Base-by-base conservation (phyloP, 2,329 filamentous ascomycete species). In the Cladorrhinum sp. region DNA sequence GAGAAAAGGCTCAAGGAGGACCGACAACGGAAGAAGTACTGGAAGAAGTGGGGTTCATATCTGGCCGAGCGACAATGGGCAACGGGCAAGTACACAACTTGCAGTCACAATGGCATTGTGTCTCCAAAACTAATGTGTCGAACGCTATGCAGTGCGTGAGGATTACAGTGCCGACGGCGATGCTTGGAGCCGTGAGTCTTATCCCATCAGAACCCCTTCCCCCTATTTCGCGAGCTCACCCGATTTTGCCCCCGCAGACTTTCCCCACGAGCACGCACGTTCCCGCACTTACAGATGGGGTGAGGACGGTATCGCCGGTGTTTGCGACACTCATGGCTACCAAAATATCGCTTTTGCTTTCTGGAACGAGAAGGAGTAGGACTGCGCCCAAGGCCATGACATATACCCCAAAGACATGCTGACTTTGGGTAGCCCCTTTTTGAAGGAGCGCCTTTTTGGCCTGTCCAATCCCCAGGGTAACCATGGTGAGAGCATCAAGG, bases 41-140 rank as follows among this genome's bases (percentile, higher is more conserved):
- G 94, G 94, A 98, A 98, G 85, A 92, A 89, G 86, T 97, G 93
- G 92, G 94, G 94, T 59, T 89, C 93, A 23, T 98, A 97, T 72
- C 88, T 96, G 69, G 87, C 93, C 59, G 94, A 98, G 80, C 83
- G 93, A 72, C 93, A 97, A 80, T 97, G 94, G 94, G 92, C 93
- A 61, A 96, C 92, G 68, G 92, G 91, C 90, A 78, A 73, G 84
- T 70, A 60, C 28, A 30, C 10, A 42, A 14, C 6, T 42, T 24
- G 6, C 21, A 18, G 21, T 20, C 20, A 26, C 26, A 26, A 28
- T 49, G 39, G 14, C 42, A 33, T 24, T 48, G 21, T 28, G 12
- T 26, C 20, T 48, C 55, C 16, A 18, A 9, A 23, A 16, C 16
- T 12, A 20, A 46, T 58, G 66, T 70, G 60, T 71, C 63, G 33